Evolutionary conservation across 2,329 filamentous ascomycete genomes (phyloP).

Genomic region (Xylaria sp.): DNA sequence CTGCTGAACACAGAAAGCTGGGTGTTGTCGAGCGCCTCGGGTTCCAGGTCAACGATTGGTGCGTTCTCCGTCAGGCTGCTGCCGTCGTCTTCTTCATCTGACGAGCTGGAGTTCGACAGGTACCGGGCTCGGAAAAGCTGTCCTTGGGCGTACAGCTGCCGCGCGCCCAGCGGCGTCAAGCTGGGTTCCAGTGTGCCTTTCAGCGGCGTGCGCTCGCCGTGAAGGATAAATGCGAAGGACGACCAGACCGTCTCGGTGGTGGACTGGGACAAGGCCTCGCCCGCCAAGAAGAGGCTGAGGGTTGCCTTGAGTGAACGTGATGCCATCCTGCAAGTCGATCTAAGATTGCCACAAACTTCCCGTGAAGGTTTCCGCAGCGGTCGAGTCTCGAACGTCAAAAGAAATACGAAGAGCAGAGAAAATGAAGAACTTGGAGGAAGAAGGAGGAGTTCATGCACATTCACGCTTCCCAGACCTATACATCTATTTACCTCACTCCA

Average conservation of each 20-base stretch:
- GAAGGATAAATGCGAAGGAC: conserved; percentile 50
- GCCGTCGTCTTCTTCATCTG: conserved; percentile 27
- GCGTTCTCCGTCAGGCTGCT: conserved; percentile 35
- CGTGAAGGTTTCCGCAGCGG: conserved; percentile 2
- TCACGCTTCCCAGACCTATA: conserved; percentile 9
- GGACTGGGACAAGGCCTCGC: conserved; percentile 36
- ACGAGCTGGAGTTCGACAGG: conserved; percentile 36
- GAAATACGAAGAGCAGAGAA: conserved; percentile 6
- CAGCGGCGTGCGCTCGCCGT: conserved; percentile 58
- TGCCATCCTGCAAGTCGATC: conserved; percentile 12
- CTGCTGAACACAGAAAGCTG: conserved; percentile 49
- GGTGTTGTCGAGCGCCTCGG: conserved; percentile 50
- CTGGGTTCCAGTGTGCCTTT: conserved; percentile 32
- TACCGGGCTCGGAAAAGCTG: conserved; percentile 53
- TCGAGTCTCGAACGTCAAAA: background rate
- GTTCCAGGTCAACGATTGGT: conserved; percentile 47
- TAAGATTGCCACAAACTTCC: background rate
- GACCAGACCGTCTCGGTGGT: conserved; percentile 50
- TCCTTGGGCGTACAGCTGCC: conserved; percentile 55
- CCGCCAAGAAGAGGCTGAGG: conserved; percentile 23
- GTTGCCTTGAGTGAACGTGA: conserved; percentile 19
- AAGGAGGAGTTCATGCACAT: conserved; percentile 6
- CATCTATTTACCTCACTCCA: conserved; percentile 2
- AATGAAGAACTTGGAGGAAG: conserved; percentile 19
- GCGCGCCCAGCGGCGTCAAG: conserved; percentile 57